Conservation (phyloP, 257 asterid genomes). For the Leonotis leonurus region DNA sequence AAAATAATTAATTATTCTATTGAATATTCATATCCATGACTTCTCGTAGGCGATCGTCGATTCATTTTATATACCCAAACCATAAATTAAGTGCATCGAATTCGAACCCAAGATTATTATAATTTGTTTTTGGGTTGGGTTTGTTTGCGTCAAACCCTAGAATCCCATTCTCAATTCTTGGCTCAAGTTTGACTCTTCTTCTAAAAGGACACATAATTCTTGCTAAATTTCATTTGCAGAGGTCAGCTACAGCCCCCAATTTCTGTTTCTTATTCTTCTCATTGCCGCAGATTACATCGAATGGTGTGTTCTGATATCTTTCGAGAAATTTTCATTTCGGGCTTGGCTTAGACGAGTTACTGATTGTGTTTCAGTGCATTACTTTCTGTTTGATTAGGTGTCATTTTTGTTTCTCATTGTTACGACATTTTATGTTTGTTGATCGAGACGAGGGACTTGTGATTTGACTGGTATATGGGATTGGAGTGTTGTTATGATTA, state of each 20-base stretch:
- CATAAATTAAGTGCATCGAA: conserved; percentile 15
- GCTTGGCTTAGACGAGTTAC: conserved; percentile 14
- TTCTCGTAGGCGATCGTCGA: conserved; percentile 26
- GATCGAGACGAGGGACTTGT: conserved; percentile 13
- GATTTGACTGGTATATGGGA: conserved; percentile 9
- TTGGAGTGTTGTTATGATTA: background rate
- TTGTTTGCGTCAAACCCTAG: conserved; percentile 39
- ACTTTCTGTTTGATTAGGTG: conserved; percentile 28
- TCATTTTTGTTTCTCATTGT: conserved; percentile 11
- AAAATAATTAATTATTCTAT: background rate
- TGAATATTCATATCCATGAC: conserved; percentile 42
- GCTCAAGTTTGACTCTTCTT: conserved; percentile 29
- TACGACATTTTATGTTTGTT: conserved; percentile 8
- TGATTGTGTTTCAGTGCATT: conserved; percentile 12
- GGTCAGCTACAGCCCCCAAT: conserved; percentile 32
- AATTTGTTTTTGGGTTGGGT: conserved; percentile 6
- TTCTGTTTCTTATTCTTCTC: conserved; percentile 18
- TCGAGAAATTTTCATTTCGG: conserved; percentile 7
- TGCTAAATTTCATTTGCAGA: conserved; percentile 32
- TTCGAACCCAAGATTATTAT: conserved; percentile 29
- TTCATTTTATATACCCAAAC: conserved; percentile 25
- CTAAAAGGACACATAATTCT: conserved; percentile 20
- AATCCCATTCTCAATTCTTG: conserved; percentile 33
- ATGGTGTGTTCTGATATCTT: background rate
- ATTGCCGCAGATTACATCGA: conserved; percentile 17